Conservation (phyloP, 257 asterid genomes). For the Lithospermum erythrorhizon region DNA sequence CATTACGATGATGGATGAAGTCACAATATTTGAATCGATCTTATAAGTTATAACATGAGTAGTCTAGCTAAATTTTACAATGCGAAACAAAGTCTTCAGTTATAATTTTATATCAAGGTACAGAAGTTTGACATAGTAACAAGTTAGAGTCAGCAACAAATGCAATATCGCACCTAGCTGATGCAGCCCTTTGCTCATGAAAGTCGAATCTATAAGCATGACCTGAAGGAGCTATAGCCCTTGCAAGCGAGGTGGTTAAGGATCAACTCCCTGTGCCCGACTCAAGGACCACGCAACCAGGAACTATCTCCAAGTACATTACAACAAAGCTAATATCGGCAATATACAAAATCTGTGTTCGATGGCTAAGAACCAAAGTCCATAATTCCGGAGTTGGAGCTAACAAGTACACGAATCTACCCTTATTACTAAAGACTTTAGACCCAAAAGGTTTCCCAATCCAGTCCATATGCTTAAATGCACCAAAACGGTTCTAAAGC, state of each 20-base stretch:
- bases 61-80: too few species aligned
- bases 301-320: constrained; percentile 77
- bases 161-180: constrained; percentile 78
- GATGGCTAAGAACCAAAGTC: constrained; percentile 90
- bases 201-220: constrained; percentile 87
- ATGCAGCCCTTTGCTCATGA: constrained; percentile 91
- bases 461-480: constrained; percentile 85
- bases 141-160: neutral
- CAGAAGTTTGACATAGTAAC: neutral
- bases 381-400: constrained; percentile 96
- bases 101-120: neutral
- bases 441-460: constrained; percentile 84
- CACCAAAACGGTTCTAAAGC: constrained; percentile 79
- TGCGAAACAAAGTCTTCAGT: too few species aligned
- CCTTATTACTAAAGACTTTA: constrained; percentile 67
- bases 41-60: too few species aligned
- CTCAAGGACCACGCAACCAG: constrained; percentile 89
- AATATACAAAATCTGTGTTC: constrained; percentile 91
- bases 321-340: constrained; percentile 91
- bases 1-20: too few species aligned
- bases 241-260: constrained; percentile 75
- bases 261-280: constrained; percentile 99
- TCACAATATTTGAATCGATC: too few species aligned
- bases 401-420: constrained; percentile 66
- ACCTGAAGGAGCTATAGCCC: constrained; percentile 76